Evolutionary conservation across 495 filamentous ascomycete genomes (phyloP).

Genomic region (Rhypophila decipiens): DNA sequence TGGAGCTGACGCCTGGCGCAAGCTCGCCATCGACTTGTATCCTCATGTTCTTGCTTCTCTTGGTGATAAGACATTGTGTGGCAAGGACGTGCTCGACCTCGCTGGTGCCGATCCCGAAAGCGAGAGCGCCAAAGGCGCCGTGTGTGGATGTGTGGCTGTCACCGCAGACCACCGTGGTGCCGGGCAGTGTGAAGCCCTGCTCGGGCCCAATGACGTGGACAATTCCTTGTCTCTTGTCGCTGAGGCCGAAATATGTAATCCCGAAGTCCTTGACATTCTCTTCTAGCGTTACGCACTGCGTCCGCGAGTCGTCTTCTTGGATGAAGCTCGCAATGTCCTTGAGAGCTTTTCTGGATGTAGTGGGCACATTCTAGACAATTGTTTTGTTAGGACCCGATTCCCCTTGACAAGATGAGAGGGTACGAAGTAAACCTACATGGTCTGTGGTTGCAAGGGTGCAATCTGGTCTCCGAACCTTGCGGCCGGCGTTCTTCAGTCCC

Average conservation of each 20-base stretch:
- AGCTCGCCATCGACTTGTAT: constrained; percentile 90
- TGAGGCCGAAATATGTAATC: constrained; percentile 94
- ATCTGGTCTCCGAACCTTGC: constrained; percentile 85
- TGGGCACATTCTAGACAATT: constrained; percentile 79
- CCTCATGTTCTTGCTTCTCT: constrained; percentile 96
- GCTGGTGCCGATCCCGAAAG: constrained; percentile 95
- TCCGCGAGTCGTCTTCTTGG: constrained; percentile 85
- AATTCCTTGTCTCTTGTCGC: constrained; percentile 94
- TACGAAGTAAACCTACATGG: constrained; percentile 61
- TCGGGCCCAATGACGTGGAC: constrained; percentile 99
- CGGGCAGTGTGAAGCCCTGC: constrained; percentile 96
- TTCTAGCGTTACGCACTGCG: constrained; percentile 91
- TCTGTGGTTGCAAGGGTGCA: constrained; percentile 96
- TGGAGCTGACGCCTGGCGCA: constrained; percentile 87
- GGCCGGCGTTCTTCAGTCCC: constrained; percentile 77
- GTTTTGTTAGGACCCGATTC: too few relatives aligned
- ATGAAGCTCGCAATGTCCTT: constrained; percentile 85
- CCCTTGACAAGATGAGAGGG: too few relatives aligned
- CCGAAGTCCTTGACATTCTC: constrained; percentile 96
- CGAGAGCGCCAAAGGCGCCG: constrained; percentile 90
- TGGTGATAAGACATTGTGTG: constrained; percentile 90
- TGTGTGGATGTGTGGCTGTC: constrained; percentile 98
- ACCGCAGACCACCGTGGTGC: constrained; percentile 94
- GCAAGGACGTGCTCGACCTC: constrained; percentile 98
- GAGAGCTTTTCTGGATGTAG: constrained; percentile 78